These are phyloP conservation scores for Yamadazyma nakazawae DNA, from an alignment of 805 yeast species.

Conservation along the genomic window DNA sequence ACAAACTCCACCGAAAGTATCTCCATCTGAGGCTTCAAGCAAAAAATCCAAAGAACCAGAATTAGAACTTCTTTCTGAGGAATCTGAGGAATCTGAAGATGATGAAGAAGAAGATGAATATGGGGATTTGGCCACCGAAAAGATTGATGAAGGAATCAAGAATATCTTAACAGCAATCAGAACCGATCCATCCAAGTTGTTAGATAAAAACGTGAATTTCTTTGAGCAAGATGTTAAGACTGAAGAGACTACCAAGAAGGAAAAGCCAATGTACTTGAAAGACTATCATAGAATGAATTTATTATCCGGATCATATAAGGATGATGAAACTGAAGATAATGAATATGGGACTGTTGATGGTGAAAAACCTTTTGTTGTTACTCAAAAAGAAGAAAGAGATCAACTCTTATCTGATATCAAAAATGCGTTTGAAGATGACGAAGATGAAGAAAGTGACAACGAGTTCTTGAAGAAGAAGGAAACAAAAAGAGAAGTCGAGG, in stretches of 20 bases:
- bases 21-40: background rate
- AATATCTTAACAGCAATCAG: constrained; percentile 70
- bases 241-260: constrained; percentile 19
- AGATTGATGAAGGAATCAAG: constrained; percentile 75
- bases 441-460: constrained; percentile 43
- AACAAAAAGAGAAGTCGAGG: constrained; percentile 19
- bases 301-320: constrained; percentile 59
- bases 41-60: background rate
- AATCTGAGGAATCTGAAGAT: background rate
- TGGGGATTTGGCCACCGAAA: constrained; percentile 84
- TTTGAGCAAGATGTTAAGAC: constrained; percentile 44
- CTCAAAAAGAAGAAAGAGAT: constrained; percentile 70
- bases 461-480: constrained; percentile 60
- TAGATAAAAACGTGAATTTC: constrained; percentile 68
- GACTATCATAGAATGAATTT: constrained; percentile 88
- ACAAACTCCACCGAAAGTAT: background rate
- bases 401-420: constrained; percentile 77
- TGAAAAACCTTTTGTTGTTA: constrained; percentile 68
- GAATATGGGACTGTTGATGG: constrained; percentile 45
- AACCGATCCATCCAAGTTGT: constrained; percentile 59
- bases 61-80: constrained; percentile 4
- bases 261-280: constrained; percentile 75
- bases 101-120: constrained; percentile 86
- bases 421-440: constrained; percentile 51
- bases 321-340: constrained; percentile 46